These are phyloP conservation scores for Podospora appendiculata DNA, from an alignment of 495 filamentous ascomycete species.

Conservation along the genomic window DNA sequence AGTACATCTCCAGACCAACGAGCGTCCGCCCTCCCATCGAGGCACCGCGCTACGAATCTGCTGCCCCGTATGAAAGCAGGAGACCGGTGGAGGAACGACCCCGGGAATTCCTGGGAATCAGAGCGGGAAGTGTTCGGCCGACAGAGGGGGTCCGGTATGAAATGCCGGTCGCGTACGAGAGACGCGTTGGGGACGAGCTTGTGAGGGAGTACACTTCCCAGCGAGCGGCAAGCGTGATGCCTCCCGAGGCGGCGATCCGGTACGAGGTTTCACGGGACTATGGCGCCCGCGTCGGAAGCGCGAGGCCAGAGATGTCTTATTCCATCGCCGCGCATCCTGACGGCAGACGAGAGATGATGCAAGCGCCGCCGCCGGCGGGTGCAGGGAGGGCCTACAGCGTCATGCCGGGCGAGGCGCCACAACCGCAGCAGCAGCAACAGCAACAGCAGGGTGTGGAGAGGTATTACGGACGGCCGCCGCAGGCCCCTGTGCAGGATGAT, in stretches of 20 bases:
- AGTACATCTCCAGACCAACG: conserved; percentile 46
- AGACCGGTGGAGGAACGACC: conserved; percentile 29
- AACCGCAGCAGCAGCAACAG: neutral
- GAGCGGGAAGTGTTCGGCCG: conserved; percentile 52
- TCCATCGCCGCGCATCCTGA: conserved; percentile 26
- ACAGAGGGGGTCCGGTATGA: conserved; percentile 47
- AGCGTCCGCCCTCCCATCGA: conserved; percentile 12
- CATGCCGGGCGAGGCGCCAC: conserved; percentile 16
- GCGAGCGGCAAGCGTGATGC: conserved; percentile 21
- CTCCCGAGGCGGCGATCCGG: conserved; percentile 4
- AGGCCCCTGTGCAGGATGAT: conserved; percentile 14
- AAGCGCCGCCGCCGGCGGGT: conserved; percentile 13
- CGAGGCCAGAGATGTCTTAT: conserved; percentile 28
- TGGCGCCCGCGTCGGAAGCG: conserved; percentile 23
- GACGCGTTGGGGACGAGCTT: conserved; percentile 40
- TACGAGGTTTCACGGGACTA: conserved; percentile 19
- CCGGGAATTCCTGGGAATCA: conserved; percentile 39
- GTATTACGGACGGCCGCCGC: conserved; percentile 15
- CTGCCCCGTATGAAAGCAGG: conserved; percentile 13
- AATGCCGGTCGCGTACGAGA: conserved; percentile 26
- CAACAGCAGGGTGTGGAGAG: conserved; percentile 16
- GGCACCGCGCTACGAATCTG: conserved; percentile 43
- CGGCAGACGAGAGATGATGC: conserved; percentile 28
- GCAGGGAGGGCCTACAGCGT: conserved; percentile 36
- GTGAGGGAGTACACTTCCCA: conserved; percentile 17